Evolutionary conservation across 805 yeast genomes (phyloP), one percentile per base, ranked within the genome.

Genomic region (Sungouiella blattae): DNA sequence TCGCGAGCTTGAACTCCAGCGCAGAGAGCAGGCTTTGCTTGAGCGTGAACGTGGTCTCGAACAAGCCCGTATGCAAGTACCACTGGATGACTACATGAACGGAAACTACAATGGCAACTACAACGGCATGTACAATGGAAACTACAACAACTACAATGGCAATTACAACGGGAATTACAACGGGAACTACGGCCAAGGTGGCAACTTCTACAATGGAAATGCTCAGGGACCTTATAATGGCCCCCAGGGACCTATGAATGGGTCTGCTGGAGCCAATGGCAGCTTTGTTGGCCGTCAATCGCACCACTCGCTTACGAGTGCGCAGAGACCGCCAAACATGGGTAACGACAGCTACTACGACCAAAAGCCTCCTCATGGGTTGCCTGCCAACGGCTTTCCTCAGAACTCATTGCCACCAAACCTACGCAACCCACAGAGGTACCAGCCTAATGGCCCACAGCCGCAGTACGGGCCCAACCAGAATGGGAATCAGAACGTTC

Each of bases 361-460:
- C 34, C 64, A 57, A 37, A 47, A 44, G 12, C 63, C 58, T 5
- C 64, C 58, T 4, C 60, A 60, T 25, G 64, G 64, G 6, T 47
- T 57, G 29, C 62, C 64, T 12, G 33, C 55, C 9, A 53, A 53
- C 26, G 69, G 64, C 2, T 36, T 50, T 35, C 53, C 58, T 2
- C 47, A 39, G 7, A 49, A 50, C 35, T 43, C 48, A 24, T 47
- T 54, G 26, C 57, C 63, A 6, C 47, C 58, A 9, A 50, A 51
- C 25, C 49, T 53, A 29, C 49, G 60, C 38, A 44, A 47, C 40
- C 48, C 50, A 9, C 50, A 44, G 33, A 40, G 52, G 33, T 48
- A 34, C 29, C 55, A 48, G 36, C 61, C 57, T 32, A 29, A 48
- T 7, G 26, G 13, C 6, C 26, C 11, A 9, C 6, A 24, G 6